Evolutionary conservation across 148 eudicot species (phyloP).

Genomic region (Vaccinium darrowii): DNA sequence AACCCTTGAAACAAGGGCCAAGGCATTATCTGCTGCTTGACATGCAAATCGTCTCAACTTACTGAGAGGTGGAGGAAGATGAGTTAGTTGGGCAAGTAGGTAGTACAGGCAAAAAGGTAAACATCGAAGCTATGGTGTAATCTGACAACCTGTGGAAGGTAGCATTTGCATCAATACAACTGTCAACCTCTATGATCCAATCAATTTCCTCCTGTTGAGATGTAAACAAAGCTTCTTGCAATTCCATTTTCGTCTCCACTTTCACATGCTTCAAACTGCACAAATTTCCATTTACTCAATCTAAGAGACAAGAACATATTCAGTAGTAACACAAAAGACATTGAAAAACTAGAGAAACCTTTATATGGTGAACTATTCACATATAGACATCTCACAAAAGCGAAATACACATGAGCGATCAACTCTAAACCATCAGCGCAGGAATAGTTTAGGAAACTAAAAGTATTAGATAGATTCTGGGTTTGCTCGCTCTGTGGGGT

Average conservation of each 20-base stretch:
- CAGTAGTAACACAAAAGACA: background rate
- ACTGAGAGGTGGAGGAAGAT: constrained; percentile 39
- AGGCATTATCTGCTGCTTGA: constrained; percentile 65
- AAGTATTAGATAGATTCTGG: background rate
- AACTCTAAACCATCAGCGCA: background rate
- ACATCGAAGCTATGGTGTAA: constrained; percentile 1
- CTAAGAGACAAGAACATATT: background rate
- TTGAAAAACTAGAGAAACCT: background rate
- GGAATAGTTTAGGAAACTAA: background rate
- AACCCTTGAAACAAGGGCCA: constrained; percentile 45
- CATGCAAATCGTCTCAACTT: constrained; percentile 56
- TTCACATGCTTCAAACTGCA: constrained; percentile 44
- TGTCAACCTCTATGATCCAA: constrained; percentile 79
- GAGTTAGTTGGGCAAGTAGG: constrained; percentile 16
- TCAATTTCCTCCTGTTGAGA: constrained; percentile 65
- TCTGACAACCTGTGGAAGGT: constrained; percentile 64
- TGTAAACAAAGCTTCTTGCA: constrained; percentile 60
- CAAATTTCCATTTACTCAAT: constrained; percentile 12
- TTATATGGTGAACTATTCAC: background rate
- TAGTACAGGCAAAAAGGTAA: constrained; percentile 9
- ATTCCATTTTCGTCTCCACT: constrained; percentile 61
- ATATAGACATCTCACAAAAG: background rate
- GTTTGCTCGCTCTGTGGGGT: background rate
- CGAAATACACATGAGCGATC: background rate
- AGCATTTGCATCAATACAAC: constrained; percentile 74